Evolutionary conservation across 768 basidiomycete genomes (phyloP).

Genomic region (Leucocoprinus birnbaumii): DNA sequence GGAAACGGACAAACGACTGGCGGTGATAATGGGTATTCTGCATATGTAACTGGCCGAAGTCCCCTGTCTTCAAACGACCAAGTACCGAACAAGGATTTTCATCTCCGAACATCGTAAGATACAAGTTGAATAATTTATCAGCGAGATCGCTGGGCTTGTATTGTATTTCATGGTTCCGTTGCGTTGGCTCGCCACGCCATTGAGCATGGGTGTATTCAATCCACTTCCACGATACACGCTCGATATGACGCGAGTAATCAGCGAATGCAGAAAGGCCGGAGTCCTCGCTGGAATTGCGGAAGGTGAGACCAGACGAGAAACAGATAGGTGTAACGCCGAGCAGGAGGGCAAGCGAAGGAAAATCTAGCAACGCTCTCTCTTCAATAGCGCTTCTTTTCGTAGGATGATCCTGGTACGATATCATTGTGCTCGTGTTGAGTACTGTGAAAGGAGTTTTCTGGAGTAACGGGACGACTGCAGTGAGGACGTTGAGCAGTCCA

Average conservation of each 20-base stretch:
- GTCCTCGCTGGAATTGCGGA: constrained; percentile 2
- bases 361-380: constrained; percentile 7
- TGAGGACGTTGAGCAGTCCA: constrained; percentile 44
- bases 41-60: constrained; percentile 8
- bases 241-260: neutral
- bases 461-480: constrained; percentile 35
- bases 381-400: constrained; percentile 3
- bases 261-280: neutral
- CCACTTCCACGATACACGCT: constrained; percentile 5
- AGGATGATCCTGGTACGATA: constrained; percentile 16
- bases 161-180: neutral
- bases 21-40: constrained; percentile 43
- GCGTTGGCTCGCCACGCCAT: neutral
- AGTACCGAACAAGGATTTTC: constrained; percentile 25
- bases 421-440: constrained; percentile 41
- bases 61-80: neutral
- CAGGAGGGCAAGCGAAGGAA: constrained; percentile 14
- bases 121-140: constrained; percentile 37
- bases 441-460: constrained; percentile 24
- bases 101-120: constrained; percentile 39
- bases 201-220: neutral
- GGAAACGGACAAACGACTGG: constrained; percentile 42
- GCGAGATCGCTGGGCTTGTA: constrained; percentile 25
- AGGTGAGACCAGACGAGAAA: constrained; percentile 3
- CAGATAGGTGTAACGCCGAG: constrained; percentile 2